phyloP scores from a whole-genome alignment of 768 basidiomycete genomes.

The Pleurotus djamor region DNA sequence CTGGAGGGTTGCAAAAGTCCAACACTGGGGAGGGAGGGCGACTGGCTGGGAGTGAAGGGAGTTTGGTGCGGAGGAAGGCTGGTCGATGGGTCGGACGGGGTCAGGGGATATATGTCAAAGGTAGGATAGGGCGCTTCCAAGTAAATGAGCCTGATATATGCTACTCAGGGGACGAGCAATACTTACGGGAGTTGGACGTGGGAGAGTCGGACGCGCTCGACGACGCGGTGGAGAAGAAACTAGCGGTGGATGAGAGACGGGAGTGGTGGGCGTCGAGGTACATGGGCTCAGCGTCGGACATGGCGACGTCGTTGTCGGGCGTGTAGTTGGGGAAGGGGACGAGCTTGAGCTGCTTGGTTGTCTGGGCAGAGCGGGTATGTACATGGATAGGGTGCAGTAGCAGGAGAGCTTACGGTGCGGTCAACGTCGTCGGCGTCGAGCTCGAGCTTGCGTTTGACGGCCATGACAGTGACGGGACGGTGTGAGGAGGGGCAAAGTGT shows the following conservation, averaged over 20 bases:
- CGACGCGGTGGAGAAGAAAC: slow-evolving; percentile 40
- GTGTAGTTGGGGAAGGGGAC: slow-evolving; percentile 72
- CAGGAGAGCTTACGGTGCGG: slow-evolving; percentile 37
- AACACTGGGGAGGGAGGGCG: slow-evolving; percentile 40
- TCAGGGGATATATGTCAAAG: slow-evolving; percentile 59
- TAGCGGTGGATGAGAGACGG: slow-evolving; percentile 65
- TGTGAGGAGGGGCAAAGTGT: slow-evolving; percentile 10
- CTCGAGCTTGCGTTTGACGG: slow-evolving; percentile 76
- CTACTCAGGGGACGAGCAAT: background rate
- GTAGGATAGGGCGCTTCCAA: slow-evolving; percentile 51
- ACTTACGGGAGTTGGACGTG: slow-evolving; percentile 46
- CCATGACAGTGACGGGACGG: slow-evolving; percentile 38
- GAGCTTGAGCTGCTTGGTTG: slow-evolving; percentile 69
- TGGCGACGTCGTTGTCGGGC: slow-evolving; percentile 62
- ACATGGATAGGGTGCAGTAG: slow-evolving; percentile 15
- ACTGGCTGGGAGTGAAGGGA: slow-evolving; percentile 26
- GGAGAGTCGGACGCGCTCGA: slow-evolving; percentile 49
- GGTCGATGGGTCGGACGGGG: slow-evolving; percentile 34
- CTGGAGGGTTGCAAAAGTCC: slow-evolving; percentile 69
- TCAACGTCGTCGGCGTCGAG: slow-evolving; percentile 51
- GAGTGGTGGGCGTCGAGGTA: slow-evolving; percentile 45
- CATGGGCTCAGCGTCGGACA: slow-evolving; percentile 67
- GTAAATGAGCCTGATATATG: background rate
- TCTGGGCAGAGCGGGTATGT: slow-evolving; percentile 29
- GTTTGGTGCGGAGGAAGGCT: slow-evolving; percentile 28